Evolutionary conservation across 805 yeast genomes (phyloP), one percentile per base, ranked within the genome.

Genomic region (Cyberlindnera lachancei): DNA sequence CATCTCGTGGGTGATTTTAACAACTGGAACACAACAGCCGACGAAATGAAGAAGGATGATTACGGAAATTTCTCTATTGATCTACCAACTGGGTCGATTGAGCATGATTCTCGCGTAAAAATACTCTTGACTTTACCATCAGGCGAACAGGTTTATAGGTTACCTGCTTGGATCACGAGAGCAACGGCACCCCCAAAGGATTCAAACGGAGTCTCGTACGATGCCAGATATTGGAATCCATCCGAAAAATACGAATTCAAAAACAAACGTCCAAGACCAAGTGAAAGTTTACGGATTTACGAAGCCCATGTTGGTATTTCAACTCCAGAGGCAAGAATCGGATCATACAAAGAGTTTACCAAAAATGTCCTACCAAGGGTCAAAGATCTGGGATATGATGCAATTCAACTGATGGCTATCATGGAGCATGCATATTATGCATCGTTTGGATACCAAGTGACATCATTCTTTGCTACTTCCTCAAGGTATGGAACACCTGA

Each of bases 401-500:
- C 95, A 5, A 81, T 90, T 47, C 98, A 90, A 60, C 67, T 90
- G 52, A 90, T 90, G 98, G 96, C 98, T 0, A 72, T 90, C 27
- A 90, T 90, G 98, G 98, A 90, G 59, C 98, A 90, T 56, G 97
- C 98, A 2, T 90, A 90, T 55, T 90, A 90, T 56, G 98, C 96
- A 1, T 85, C 95, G 3, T 90, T 90, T 55, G 98, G 98, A n/a
- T 90, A 90, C 56, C 98, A 90, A 58, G 78, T 90, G 18, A 88
- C 97, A 15, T 83, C 80, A 38, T 92, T 90, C 55, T 90, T 83
- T 55, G 96, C 97, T 2, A 68, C 73, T 16, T 78, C 92, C 33
- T 88, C 96, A 7, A 70, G 98, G 41, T 92, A 68, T 48, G 98
- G 98, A 18, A 75, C 96, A 0, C 97, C 98, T 3, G 97, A 92